phyloP scores from a whole-genome alignment of 352 stramenopile species.

The Pythium myriotylum region DNA sequence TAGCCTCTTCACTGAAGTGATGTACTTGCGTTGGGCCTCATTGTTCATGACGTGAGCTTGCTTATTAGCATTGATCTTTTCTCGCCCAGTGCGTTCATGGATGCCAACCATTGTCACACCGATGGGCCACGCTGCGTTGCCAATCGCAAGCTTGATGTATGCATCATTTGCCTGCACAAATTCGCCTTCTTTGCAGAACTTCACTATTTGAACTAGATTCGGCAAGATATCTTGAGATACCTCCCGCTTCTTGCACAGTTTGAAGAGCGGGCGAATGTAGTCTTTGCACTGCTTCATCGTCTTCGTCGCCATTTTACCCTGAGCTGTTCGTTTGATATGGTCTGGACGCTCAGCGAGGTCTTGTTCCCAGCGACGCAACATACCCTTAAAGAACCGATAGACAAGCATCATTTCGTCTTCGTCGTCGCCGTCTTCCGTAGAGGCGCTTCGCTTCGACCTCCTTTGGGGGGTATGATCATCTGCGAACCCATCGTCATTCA shows the following conservation, averaged over 20 bases:
- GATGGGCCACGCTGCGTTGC: constrained; percentile 98
- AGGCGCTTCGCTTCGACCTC: no score
- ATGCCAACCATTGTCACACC: constrained; percentile 99
- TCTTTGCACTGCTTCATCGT: constrained; percentile 99
- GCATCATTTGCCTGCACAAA: constrained; percentile 96
- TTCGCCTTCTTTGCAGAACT: constrained; percentile 92
- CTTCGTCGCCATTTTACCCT: constrained; percentile 95
- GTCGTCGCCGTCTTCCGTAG: constrained; percentile 30
- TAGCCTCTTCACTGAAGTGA: constrained; percentile 98
- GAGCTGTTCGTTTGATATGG: constrained; percentile 86
- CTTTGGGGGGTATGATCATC: no score
- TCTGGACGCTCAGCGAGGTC: constrained; percentile 89
- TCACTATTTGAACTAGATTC: constrained; percentile 93
- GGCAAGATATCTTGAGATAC: constrained; percentile 89
- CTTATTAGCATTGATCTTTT: constrained; percentile 97
- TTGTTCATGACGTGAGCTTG: constrained; percentile 99
- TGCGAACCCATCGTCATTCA: constrained; percentile 38
- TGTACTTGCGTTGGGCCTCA: constrained; percentile 97
- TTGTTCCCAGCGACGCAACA: constrained; percentile 94
- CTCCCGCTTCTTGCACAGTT: constrained; percentile 93
- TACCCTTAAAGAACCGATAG: constrained; percentile 93
- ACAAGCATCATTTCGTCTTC: constrained; percentile 56
- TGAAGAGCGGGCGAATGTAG: constrained; percentile 98
- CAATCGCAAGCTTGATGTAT: constrained; percentile 98
- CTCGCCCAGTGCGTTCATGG: constrained; percentile 94